A percentile compares a stretch with the other conserved stretches of the same genome.
These are phyloP conservation scores for Cercis canadensis DNA, from an alignment of 306 rosid species.

Conservation along the genomic window DNA sequence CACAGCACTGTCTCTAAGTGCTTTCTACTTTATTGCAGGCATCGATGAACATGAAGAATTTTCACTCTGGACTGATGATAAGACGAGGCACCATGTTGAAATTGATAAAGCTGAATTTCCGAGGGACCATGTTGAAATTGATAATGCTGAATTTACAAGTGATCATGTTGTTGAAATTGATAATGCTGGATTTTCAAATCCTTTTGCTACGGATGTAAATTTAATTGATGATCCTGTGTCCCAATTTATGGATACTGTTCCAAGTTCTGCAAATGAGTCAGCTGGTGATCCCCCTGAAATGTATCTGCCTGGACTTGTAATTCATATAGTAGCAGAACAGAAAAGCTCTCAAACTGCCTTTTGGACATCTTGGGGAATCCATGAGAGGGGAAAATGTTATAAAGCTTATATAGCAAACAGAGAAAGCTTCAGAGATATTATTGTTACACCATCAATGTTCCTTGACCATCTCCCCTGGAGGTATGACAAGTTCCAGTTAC, in stretches of 20 bases:
- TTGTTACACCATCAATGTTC: conserved; percentile 90
- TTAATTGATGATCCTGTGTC: conserved; percentile 55
- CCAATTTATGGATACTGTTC: conserved; percentile 66
- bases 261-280: conserved; percentile 54
- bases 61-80: conserved; percentile 49
- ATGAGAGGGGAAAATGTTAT: conserved; percentile 43
- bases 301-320: conserved; percentile 81
- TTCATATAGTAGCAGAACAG: conserved; percentile 70
- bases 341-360: conserved; percentile 40
- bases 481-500: conserved; percentile 56
- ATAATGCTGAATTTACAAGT: conserved; percentile 35
- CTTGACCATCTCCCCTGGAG: conserved; percentile 99
- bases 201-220: conserved; percentile 42
- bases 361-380: conserved; percentile 45
- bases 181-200: conserved; percentile 47
- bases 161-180: conserved; percentile 44
- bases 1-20: not conserved
- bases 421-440: conserved; percentile 81
- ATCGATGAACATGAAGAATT: conserved; percentile 40
- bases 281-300: conserved; percentile 66
- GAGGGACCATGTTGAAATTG: conserved; percentile 46
- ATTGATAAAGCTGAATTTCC: conserved; percentile 43
- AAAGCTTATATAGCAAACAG: conserved; percentile 75
- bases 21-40: conserved; percentile 46
- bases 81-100: conserved; percentile 33